These are phyloP conservation scores for Hypomyces perniciosus DNA, from an alignment of 2,329 filamentous ascomycete genomes.

Conservation along the genomic window DNA sequence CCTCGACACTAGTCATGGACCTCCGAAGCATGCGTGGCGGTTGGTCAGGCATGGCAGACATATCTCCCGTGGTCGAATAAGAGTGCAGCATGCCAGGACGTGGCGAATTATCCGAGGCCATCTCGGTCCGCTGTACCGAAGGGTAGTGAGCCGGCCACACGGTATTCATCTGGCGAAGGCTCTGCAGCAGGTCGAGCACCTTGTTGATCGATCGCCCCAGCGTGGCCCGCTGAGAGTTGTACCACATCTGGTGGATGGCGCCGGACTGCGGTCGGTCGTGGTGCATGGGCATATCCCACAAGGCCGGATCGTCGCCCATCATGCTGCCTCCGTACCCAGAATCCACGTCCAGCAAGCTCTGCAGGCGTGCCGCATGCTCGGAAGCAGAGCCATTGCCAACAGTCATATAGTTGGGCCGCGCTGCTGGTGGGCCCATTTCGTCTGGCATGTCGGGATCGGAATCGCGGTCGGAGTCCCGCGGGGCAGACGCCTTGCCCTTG, in stretches of 20 bases:
- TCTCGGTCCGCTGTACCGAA: conserved; percentile 62
- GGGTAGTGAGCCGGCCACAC: conserved; percentile 95
- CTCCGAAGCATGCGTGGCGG: conserved; percentile 52
- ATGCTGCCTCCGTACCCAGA: conserved; percentile 88
- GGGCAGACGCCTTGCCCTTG: conserved; percentile 46
- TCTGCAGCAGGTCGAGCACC: conserved; percentile 76
- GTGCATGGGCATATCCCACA: conserved; percentile 39
- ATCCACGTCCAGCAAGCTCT: conserved; percentile 76
- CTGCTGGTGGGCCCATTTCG: conserved; percentile 23
- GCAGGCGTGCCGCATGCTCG: conserved; percentile 72
- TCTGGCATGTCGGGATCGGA: conserved; percentile 21
- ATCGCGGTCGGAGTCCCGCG: conserved; percentile 20
- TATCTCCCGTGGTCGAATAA: conserved; percentile 52
- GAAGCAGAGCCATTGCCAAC: conserved; percentile 78
- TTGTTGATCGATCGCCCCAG: conserved; percentile 83
- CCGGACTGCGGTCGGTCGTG: conserved; percentile 55
- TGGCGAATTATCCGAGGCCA: conserved; percentile 40
- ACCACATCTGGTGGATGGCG: conserved; percentile 88
- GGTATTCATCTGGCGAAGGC: conserved; percentile 81
- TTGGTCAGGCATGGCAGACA: conserved; percentile 27
- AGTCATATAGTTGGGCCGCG: conserved; percentile 70
- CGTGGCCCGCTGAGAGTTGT: conserved; percentile 84
- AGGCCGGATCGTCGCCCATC: conserved; percentile 48
- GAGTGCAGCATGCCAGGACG: conserved; percentile 60
- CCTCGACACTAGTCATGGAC: conserved; percentile 64